These are phyloP conservation scores for Metarhizium sp. DNA, from an alignment of 2,329 filamentous ascomycete genomes.

Conservation along the genomic window DNA sequence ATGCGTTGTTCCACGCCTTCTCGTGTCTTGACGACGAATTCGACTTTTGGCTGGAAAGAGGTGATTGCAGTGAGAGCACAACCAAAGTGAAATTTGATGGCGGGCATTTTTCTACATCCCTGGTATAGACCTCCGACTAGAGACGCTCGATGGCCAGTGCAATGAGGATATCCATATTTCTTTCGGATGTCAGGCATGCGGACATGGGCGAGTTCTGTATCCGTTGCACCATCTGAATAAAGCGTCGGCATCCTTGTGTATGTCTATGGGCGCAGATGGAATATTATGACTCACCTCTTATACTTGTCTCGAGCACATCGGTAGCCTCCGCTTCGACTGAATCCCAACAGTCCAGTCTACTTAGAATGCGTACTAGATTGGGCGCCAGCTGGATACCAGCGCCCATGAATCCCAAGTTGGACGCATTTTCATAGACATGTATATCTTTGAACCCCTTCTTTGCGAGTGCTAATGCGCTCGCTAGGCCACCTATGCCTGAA, in stretches of 20 bases:
- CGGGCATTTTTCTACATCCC: slow-evolving; percentile 54
- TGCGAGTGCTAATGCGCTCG: slow-evolving; percentile 61
- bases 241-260: not conserved
- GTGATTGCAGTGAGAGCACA: slow-evolving; percentile 30
- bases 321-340: slow-evolving; percentile 64
- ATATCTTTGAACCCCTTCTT: slow-evolving; percentile 68
- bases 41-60: slow-evolving; percentile 3
- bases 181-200: slow-evolving; percentile 56
- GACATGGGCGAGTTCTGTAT: slow-evolving; percentile 62
- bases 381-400: slow-evolving; percentile 77
- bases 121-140: slow-evolving; percentile 61
- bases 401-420: slow-evolving; percentile 69
- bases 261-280: not conserved
- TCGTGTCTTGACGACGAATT: slow-evolving; percentile 49
- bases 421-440: slow-evolving; percentile 64
- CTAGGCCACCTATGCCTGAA: slow-evolving; percentile 69
- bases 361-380: slow-evolving; percentile 72
- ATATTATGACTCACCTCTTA: slow-evolving; percentile 39
- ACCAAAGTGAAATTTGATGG: slow-evolving; percentile 61
- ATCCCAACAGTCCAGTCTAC: slow-evolving; percentile 63
- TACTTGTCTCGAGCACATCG: slow-evolving; percentile 60
- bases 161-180: slow-evolving; percentile 67
- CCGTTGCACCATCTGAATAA: slow-evolving; percentile 50
- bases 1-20: slow-evolving; percentile 44
- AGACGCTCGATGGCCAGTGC: slow-evolving; percentile 68